Evolutionary conservation across 2,329 filamentous ascomycete genomes (phyloP).

Genomic region (Epichloe sylvatica): DNA sequence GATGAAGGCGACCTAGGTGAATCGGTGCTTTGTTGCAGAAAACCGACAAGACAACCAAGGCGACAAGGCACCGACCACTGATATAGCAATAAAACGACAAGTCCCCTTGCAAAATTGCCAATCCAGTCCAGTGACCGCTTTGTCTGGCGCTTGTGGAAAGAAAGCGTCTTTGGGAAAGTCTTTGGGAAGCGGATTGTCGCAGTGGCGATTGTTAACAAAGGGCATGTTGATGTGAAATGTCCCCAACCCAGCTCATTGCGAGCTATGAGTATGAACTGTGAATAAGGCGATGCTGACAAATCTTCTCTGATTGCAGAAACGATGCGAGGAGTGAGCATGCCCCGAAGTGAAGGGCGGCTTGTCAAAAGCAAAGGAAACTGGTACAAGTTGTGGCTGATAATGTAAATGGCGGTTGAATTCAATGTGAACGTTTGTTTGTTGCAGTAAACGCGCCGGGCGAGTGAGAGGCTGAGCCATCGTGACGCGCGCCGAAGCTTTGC

Average conservation of each 20-base stretch:
- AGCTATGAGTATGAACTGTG: background rate
- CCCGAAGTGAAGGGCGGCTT: background rate
- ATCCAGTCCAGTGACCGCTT: background rate
- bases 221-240: slow-evolving; percentile 11
- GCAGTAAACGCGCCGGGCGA: slow-evolving; percentile 3
- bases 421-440: background rate
- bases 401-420: background rate
- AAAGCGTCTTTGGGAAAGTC: slow-evolving; percentile 4
- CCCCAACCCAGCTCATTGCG: slow-evolving; percentile 1
- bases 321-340: background rate
- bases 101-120: no score
- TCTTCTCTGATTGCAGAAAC: background rate
- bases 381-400: background rate
- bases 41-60: background rate
- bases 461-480: slow-evolving; percentile 9
- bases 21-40: background rate
- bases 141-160: background rate
- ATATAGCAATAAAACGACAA: background rate
- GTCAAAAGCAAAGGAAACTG: background rate
- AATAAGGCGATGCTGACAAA: background rate
- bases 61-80: no score
- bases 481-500: slow-evolving; percentile 23
- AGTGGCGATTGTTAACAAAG: slow-evolving; percentile 12
- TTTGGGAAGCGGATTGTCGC: slow-evolving; percentile 6
- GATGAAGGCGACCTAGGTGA: background rate